A percentile compares a stretch with the other conserved stretches of the same genome.
Conservation (phyloP, 2,329 filamentous ascomycete species). For the Colletotrichum lindemuthianum region DNA sequence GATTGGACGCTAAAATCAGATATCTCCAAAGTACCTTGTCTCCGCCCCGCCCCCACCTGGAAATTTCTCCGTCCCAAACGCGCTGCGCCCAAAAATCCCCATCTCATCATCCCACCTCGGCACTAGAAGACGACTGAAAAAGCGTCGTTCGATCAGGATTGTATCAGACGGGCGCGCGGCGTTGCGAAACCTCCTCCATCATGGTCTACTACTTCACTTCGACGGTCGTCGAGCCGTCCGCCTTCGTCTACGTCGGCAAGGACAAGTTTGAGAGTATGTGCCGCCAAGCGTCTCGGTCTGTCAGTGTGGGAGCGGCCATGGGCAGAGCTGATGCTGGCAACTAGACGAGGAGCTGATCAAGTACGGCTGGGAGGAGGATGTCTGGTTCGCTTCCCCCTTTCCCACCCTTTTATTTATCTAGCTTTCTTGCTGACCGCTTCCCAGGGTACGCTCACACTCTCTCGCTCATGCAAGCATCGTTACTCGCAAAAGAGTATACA, state of each 20-base stretch:
- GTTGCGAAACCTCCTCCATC: neutral
- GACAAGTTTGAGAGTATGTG: slow-evolving; percentile 96
- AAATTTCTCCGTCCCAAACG: slow-evolving; percentile 32
- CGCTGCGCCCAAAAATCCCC: neutral
- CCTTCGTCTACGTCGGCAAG: slow-evolving; percentile 95
- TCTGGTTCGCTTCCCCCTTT: slow-evolving; percentile 72
- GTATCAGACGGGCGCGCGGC: too few species aligned
- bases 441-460: slow-evolving; percentile 40
- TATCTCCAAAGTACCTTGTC: neutral
- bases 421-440: slow-evolving; percentile 11
- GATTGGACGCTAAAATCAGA: neutral
- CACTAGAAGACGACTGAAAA: too few species aligned
- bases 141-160: too few species aligned
- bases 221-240: slow-evolving; percentile 81
- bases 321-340: neutral
- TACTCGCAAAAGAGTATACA: neutral
- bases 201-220: slow-evolving; percentile 99
- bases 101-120: neutral
- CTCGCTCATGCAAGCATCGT: neutral
- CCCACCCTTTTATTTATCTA: slow-evolving; percentile 7
- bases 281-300: neutral
- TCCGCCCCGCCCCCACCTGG: slow-evolving; percentile 28
- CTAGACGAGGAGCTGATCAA: slow-evolving; percentile 96
- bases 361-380: slow-evolving; percentile 92
- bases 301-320: slow-evolving; percentile 17